Evolutionary conservation across 352 stramenopile species (phyloP).

Genomic region (Globisporangium cylindrosporum): DNA sequence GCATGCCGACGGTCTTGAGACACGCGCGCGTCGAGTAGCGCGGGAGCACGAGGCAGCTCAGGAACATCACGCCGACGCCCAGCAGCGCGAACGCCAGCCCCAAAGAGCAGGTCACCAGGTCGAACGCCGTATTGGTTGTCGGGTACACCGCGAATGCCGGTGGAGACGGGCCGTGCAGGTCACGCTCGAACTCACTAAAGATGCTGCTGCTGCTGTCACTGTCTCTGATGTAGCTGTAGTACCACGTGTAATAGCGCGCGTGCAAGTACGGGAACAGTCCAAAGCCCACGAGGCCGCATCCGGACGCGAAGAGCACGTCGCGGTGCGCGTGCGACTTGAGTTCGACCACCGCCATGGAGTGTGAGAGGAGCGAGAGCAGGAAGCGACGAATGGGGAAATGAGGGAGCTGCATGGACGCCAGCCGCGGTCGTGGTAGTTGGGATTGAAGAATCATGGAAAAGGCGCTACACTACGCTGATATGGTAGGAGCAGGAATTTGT

Average conservation of each 20-base stretch:
- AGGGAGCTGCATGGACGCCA: background rate
- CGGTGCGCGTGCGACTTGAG: constrained; percentile 17
- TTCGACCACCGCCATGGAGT: background rate
- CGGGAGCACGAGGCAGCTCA: constrained; percentile 25
- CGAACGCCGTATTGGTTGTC: constrained; percentile 20
- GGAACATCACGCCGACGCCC: constrained; percentile 18
- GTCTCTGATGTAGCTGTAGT: background rate
- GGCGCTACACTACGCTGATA: background rate
- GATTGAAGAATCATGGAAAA: background rate
- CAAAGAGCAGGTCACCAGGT: constrained; percentile 15
- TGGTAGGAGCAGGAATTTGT: background rate
- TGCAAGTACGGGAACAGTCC: constrained; percentile 29
- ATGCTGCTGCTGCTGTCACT: background rate
- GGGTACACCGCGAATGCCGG: background rate
- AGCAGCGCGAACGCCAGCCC: constrained; percentile 18
- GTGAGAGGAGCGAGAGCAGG: background rate
- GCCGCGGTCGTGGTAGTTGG: background rate
- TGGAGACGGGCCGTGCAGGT: background rate
- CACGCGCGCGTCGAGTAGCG: constrained; percentile 8
- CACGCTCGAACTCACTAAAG: background rate
- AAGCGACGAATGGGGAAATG: background rate
- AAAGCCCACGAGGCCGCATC: constrained; percentile 27
- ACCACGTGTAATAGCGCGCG: constrained; percentile 1
- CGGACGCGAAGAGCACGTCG: constrained; percentile 29
- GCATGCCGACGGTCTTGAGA: constrained; percentile 15